Conservation (phyloP, 805 yeast species). For the Zygotorulaspora chibaensis region DNA sequence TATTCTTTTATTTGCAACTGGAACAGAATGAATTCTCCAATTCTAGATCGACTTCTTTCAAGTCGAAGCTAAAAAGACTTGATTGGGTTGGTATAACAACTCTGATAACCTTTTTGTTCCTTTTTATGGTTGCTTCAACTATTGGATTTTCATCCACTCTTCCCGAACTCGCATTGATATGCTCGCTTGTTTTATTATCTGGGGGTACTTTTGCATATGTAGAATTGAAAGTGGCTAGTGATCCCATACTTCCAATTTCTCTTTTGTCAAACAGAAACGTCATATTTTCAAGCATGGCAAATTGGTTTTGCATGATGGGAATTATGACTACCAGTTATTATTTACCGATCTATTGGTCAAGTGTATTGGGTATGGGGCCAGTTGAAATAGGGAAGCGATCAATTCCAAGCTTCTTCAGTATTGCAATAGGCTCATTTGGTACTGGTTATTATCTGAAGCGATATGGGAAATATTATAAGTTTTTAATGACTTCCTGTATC, state of each 20-base stretch:
- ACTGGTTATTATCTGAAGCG: slow-evolving; percentile 61
- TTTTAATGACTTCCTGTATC: slow-evolving; percentile 41
- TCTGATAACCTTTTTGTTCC: slow-evolving; percentile 43
- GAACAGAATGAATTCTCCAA: slow-evolving; percentile 32
- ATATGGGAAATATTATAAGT: slow-evolving; percentile 55
- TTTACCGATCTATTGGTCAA: slow-evolving; percentile 56
- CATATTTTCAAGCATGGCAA: slow-evolving; percentile 47
- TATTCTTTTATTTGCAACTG: slow-evolving; percentile 37
- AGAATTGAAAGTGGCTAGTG: slow-evolving; percentile 43
- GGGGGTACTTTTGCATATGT: slow-evolving; percentile 41
- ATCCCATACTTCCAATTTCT: slow-evolving; percentile 60
- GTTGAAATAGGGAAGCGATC: slow-evolving; percentile 56
- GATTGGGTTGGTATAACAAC: slow-evolving; percentile 51
- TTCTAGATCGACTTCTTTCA: background rate
- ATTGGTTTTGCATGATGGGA: slow-evolving; percentile 39
- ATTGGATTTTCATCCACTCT: slow-evolving; percentile 47
- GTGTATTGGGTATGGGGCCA: slow-evolving; percentile 51
- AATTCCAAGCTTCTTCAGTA: slow-evolving; percentile 56
- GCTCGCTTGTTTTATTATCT: slow-evolving; percentile 21
- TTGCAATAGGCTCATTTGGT: slow-evolving; percentile 56
- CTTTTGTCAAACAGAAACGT: slow-evolving; percentile 56
- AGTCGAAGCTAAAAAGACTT: slow-evolving; percentile 33
- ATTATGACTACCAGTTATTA: slow-evolving; percentile 47
- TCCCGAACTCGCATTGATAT: slow-evolving; percentile 25
- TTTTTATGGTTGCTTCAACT: slow-evolving; percentile 48